A percentile compares a stretch with the other conserved stretches of the same genome.
These are phyloP conservation scores for Crucihimalaya himalaica DNA, from an alignment of 345 rosid species.

Conservation along the genomic window DNA sequence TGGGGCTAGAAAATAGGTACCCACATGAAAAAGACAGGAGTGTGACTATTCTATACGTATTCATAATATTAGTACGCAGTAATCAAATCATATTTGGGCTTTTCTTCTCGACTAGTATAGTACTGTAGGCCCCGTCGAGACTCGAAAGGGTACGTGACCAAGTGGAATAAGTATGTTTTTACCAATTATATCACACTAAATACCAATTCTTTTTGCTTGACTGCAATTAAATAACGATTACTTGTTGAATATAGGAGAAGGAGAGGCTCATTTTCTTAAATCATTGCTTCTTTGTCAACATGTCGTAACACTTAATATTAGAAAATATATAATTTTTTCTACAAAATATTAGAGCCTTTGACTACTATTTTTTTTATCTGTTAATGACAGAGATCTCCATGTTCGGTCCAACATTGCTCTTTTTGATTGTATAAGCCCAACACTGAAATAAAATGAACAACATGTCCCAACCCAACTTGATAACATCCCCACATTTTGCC, in stretches of 20 bases:
- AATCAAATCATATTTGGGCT: conserved; percentile 29
- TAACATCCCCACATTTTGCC: background rate
- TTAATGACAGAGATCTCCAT: background rate
- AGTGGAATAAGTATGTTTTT: background rate
- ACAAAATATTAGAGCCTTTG: too few species aligned
- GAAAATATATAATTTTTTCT: too few species aligned
- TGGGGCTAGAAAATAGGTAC: conserved; percentile 1
- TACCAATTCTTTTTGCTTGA: background rate
- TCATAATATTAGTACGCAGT: background rate
- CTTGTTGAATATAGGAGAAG: too few species aligned
- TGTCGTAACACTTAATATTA: background rate
- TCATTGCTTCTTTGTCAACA: background rate
- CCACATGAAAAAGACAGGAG: conserved; percentile 25
- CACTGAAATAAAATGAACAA: background rate
- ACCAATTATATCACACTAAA: background rate
- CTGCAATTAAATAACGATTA: background rate
- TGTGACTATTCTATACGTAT: background rate
- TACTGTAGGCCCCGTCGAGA: conserved; percentile 8
- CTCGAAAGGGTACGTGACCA: background rate
- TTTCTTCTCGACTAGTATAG: conserved; percentile 1
- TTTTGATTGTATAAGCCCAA: background rate
- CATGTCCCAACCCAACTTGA: background rate
- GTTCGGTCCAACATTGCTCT: background rate
- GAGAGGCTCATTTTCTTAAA: background rate
- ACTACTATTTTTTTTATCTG: background rate